A percentile compares a stretch with the other conserved stretches of the same genome.
Conservation (phyloP, 805 yeast species). For the Saturnispora sekii region DNA sequence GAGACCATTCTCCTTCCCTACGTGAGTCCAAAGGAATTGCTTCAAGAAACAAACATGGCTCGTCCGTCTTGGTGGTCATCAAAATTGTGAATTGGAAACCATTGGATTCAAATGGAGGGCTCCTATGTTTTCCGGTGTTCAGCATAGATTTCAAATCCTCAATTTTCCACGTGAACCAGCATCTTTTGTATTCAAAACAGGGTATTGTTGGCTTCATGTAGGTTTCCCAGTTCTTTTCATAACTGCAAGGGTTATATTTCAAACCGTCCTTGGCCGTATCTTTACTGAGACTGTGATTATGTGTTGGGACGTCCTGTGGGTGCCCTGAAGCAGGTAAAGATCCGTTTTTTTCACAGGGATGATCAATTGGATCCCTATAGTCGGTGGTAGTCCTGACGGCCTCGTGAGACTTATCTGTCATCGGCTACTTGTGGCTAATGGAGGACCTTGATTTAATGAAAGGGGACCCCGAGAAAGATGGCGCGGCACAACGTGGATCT, state of each 20-base stretch:
- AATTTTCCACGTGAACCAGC: conserved; percentile 32
- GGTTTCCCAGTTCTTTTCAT: conserved; percentile 13
- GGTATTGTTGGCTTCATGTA: conserved; percentile 21
- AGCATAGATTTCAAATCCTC: conserved; percentile 21
- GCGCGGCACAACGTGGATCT: background rate
- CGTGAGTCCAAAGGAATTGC: conserved; percentile 41
- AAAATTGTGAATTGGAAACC: conserved; percentile 51
- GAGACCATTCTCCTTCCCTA: conserved; percentile 51
- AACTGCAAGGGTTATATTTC: conserved; percentile 5
- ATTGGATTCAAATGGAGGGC: conserved; percentile 47
- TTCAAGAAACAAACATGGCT: conserved; percentile 65
- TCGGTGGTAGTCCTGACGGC: too few relatives aligned
- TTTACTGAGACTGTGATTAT: conserved; percentile 2
- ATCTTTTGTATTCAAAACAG: conserved; percentile 26
- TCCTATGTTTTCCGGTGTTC: conserved; percentile 27
- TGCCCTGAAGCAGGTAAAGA: background rate
- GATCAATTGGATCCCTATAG: too few relatives aligned
- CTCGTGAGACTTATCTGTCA: too few relatives aligned
- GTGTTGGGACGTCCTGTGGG: background rate
- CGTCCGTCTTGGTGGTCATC: conserved; percentile 61
- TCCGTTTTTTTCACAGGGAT: background rate
- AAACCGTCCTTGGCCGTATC: background rate
- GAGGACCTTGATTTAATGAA: too few relatives aligned
- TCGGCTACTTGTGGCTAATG: too few relatives aligned
- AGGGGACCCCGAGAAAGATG: background rate